These are phyloP conservation scores for Podosphaera xanthii DNA, from an alignment of 2,329 filamentous ascomycete species.

Conservation along the genomic window DNA sequence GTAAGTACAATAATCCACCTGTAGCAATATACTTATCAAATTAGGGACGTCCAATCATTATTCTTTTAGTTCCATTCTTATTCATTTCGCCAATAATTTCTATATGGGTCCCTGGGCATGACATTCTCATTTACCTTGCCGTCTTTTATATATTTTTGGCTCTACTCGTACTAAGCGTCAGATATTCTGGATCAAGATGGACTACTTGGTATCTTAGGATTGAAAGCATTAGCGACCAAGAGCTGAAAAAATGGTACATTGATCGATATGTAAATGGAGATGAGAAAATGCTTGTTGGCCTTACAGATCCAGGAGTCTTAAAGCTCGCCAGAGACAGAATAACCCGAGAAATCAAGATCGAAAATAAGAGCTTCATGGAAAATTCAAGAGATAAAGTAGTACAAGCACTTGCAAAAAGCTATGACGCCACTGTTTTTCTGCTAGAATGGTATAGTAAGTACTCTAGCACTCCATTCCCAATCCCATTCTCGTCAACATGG, in stretches of 20 bases:
- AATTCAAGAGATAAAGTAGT: conserved; percentile 5
- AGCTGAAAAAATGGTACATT: conserved; percentile 4
- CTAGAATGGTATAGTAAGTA: conserved; percentile 26
- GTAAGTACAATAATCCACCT: background rate
- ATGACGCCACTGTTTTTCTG: conserved; percentile 10
- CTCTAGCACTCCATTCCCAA: conserved; percentile 25
- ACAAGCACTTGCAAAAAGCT: conserved; percentile 23
- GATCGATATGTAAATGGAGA: conserved; percentile 4
- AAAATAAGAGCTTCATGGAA: conserved; percentile 2
- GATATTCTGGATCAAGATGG: conserved; percentile 4
- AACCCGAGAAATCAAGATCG: conserved; percentile 3
- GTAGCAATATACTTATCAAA: background rate
- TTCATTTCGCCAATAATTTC: conserved; percentile 5
- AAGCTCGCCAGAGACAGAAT: conserved; percentile 7
- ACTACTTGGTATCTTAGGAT: conserved; percentile 5
- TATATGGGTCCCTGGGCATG: conserved; percentile 3
- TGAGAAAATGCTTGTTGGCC: conserved; percentile 2
- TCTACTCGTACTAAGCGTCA: conserved; percentile 4
- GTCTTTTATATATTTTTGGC: conserved; percentile 5
- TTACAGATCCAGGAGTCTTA: conserved; percentile 7
- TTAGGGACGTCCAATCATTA: conserved; percentile 4
- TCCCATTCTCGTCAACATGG: conserved; percentile 30
- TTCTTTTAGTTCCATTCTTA: conserved; percentile 5
- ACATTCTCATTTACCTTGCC: conserved; percentile 5
- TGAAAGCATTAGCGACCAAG: conserved; percentile 3